Base-by-base conservation (phyloP, 805 yeast genomes). In the Pichia heedii region DNA sequence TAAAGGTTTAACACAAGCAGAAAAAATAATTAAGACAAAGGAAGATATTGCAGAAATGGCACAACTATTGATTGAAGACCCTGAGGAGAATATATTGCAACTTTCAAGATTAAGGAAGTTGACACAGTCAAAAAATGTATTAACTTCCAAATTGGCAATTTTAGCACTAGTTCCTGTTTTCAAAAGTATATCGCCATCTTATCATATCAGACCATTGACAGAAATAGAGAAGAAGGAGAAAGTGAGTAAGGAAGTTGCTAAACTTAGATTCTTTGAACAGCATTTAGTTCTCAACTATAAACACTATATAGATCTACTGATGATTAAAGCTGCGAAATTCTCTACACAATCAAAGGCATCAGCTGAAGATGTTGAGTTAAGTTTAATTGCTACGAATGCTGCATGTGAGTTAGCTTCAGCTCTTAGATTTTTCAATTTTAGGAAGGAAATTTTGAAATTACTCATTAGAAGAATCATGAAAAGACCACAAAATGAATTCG, bases 11-110 rank as follows among this genome's bases (percentile, higher is more conserved):
- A 54, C 74, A 0, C 76, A 77, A 1, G 65, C 61, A 44, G 83
- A 83, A 57, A 70, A 69, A 43, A 66, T 85, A 22, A 52, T 71
- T 7, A 72, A 75, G 45, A 67, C 84, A 35, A 84, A 88, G 55
- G 97, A 88, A 63, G 85, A 84, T 43, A 75, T 93, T 35, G 96
- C 97, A 0, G 78, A 74, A 18, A 61, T 81, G 39, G 96, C 95
- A 1, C 84, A 85, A 33, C 73, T 74, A 35, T 64, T 90, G 30
- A 78, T 78, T 54, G 95, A 88, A 58, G 85, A 86, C 46, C 96
- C 97, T 7, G 97, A 93, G 60, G 95, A 86, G 55, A 76, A 89
- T 54, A 70, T 82, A 8, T 57, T 74, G 13, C 68, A 77, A 24
- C 66, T 89, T 12, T 71, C 83, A 2, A 76, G 89, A 57, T 68